A percentile compares a stretch with the other conserved stretches of the same genome.
These are phyloP conservation scores for Camellia lanceoleosa DNA, from an alignment of 148 eudicot species.

Conservation along the genomic window DNA sequence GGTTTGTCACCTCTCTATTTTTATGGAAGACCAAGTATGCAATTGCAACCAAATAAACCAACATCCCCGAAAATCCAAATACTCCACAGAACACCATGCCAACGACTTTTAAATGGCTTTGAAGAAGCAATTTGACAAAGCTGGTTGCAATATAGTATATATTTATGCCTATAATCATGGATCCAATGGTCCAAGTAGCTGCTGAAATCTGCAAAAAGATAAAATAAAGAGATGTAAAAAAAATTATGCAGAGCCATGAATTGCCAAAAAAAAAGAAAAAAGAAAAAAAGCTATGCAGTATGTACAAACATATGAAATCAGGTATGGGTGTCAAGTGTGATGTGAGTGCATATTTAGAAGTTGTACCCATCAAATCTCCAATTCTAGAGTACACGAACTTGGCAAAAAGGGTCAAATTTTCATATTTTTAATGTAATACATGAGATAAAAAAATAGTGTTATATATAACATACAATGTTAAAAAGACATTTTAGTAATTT, in stretches of 20 bases:
- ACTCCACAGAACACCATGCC: conserved; percentile 56
- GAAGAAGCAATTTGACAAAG: conserved; percentile 58
- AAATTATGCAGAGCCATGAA: neutral
- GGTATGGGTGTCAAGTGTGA: too few species aligned
- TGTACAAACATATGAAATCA: too few species aligned
- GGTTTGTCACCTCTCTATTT: conserved; percentile 56
- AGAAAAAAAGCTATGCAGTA: neutral
- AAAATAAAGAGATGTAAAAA: neutral
- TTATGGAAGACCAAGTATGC: conserved; percentile 68
- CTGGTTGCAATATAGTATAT: conserved; percentile 69
- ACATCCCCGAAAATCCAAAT: conserved; percentile 64
- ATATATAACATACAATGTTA: too few species aligned
- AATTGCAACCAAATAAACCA: conserved; percentile 68
- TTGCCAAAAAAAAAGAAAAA: neutral
- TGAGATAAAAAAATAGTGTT: too few species aligned
- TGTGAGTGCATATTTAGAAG: too few species aligned
- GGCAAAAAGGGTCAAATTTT: too few species aligned
- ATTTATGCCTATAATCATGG: conserved; percentile 82
- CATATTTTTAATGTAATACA: too few species aligned
- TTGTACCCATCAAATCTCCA: too few species aligned
- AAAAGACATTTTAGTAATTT: too few species aligned
- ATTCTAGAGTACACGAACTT: too few species aligned
- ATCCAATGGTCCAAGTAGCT: conserved; percentile 83
- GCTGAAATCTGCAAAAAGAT: conserved; percentile 59
- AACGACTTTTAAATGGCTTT: conserved; percentile 50